These are phyloP conservation scores for Orbilia blumenaviensis DNA, from an alignment of 2,329 filamentous ascomycete genomes.

Conservation along the genomic window DNA sequence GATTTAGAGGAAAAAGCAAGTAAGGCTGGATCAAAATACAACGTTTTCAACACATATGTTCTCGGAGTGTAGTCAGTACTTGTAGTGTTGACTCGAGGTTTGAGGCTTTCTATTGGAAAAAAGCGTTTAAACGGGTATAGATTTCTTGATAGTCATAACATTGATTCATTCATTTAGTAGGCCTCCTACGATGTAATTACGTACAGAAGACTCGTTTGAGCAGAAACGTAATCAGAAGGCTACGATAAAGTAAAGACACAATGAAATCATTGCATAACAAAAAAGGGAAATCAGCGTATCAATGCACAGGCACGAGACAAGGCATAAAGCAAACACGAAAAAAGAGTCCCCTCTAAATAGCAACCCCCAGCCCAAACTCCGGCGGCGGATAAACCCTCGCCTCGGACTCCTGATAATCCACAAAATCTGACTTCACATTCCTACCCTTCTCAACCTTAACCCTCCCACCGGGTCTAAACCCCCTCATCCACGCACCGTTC, in stretches of 20 bases:
- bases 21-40: constrained; percentile 6
- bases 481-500: constrained; percentile 40
- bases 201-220: background rate
- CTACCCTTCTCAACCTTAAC: background rate
- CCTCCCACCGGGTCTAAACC: constrained; percentile 29
- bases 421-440: constrained; percentile 20
- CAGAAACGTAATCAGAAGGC: background rate
- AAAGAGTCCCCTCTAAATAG: too few relatives aligned
- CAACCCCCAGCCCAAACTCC: background rate
- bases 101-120: too few relatives aligned
- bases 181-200: background rate
- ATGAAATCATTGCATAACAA: too few relatives aligned
- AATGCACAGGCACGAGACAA: too few relatives aligned
- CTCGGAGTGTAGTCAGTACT: too few relatives aligned
- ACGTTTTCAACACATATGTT: too few relatives aligned
- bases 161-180: background rate
- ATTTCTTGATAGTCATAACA: too few relatives aligned
- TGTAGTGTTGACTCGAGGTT: too few relatives aligned
- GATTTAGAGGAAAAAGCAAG: too few relatives aligned
- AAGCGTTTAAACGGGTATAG: too few relatives aligned
- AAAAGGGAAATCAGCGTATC: too few relatives aligned
- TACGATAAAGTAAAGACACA: background rate
- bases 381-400: background rate
- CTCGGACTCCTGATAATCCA: constrained; percentile 6
- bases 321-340: too few relatives aligned